Percentiles rank a stretch among this genome's conserved stretches.
phyloP scores from a whole-genome alignment of 495 filamentous ascomycete species.

The Sporormia fimetaria region DNA sequence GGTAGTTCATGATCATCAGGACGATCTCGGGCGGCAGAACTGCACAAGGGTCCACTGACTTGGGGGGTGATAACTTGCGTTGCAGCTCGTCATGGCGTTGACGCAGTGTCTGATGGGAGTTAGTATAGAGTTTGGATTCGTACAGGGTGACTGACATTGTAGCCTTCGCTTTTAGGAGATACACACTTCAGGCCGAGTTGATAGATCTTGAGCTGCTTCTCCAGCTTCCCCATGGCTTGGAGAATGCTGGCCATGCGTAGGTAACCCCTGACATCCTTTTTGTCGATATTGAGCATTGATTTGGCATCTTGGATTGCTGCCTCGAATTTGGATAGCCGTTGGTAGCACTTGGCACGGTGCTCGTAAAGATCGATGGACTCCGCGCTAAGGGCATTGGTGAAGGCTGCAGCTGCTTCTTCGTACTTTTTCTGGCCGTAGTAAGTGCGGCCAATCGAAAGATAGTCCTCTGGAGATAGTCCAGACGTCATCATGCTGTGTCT shows the following conservation, averaged over 20 bases:
- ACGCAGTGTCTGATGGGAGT: conserved; percentile 32
- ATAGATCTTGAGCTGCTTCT: conserved; percentile 49
- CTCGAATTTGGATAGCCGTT: conserved; percentile 44
- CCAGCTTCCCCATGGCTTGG: conserved; percentile 41
- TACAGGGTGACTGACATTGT: conserved; percentile 32
- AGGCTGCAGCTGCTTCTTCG: conserved; percentile 24
- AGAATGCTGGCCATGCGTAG: conserved; percentile 53
- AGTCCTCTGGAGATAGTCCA: conserved; percentile 19
- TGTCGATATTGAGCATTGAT: conserved; percentile 45
- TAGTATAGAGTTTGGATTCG: conserved; percentile 1
- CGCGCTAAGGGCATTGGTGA: conserved; percentile 28
- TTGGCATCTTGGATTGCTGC: conserved; percentile 49
- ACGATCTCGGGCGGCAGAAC: conserved; percentile 29
- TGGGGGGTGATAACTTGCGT: conserved; percentile 27
- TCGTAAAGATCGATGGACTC: conserved; percentile 40
- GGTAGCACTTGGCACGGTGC: conserved; percentile 49
- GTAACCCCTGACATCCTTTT: conserved; percentile 47
- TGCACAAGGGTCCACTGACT: conserved; percentile 28
- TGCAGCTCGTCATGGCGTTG: conserved; percentile 38
- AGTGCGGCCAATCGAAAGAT: conserved; percentile 11
- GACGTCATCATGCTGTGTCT: too few relatives aligned
- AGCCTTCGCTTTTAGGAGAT: conserved; percentile 34
- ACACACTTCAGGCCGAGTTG: conserved; percentile 46
- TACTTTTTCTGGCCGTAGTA: conserved; percentile 29
- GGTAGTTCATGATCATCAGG: conserved; percentile 28